These are phyloP conservation scores for Agaricus subrufescens DNA, from an alignment of 768 basidiomycete genomes.

Conservation along the genomic window DNA sequence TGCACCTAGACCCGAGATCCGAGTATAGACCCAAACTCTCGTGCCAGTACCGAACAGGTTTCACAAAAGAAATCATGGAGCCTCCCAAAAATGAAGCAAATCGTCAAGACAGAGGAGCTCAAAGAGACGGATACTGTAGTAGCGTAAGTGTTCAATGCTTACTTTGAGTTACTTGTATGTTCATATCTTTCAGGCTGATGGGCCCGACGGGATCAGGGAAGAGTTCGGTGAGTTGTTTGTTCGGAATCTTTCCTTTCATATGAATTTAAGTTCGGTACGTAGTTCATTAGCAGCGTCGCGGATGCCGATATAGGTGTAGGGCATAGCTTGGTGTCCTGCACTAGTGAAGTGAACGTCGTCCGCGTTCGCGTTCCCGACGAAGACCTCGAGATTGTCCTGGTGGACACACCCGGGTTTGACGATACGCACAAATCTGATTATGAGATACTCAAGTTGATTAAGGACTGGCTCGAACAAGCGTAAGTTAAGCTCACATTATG, in stretches of 20 bases:
- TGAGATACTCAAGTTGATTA: conserved; percentile 20
- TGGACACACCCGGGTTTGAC: conserved; percentile 26
- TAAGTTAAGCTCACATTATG: conserved; percentile 8
- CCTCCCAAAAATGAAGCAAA: neutral
- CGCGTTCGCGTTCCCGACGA: conserved; percentile 3
- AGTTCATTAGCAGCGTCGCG: conserved; percentile 33
- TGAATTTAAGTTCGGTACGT: neutral
- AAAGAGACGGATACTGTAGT: conserved; percentile 6
- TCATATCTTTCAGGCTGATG: conserved; percentile 9
- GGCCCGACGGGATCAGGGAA: conserved; percentile 17
- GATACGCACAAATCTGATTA: conserved; percentile 17
- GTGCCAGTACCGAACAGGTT: neutral
- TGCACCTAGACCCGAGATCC: neutral
- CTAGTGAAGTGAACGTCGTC: conserved; percentile 19
- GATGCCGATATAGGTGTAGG: conserved; percentile 25
- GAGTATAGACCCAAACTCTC: neutral
- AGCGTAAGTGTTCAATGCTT: neutral
- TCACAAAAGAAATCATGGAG: neutral
- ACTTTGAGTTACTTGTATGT: neutral
- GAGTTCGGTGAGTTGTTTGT: conserved; percentile 12
- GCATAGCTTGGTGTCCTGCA: conserved; percentile 28
- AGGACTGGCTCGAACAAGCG: conserved; percentile 17
- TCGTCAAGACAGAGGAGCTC: conserved; percentile 1
- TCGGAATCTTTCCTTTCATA: neutral
- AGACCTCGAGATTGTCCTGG: conserved; percentile 13